Percentiles rank a stretch among this genome's conserved stretches.
Conservation (phyloP, 2,329 filamentous ascomycete species). For the Ophiostoma novo-ulmi region DNA sequence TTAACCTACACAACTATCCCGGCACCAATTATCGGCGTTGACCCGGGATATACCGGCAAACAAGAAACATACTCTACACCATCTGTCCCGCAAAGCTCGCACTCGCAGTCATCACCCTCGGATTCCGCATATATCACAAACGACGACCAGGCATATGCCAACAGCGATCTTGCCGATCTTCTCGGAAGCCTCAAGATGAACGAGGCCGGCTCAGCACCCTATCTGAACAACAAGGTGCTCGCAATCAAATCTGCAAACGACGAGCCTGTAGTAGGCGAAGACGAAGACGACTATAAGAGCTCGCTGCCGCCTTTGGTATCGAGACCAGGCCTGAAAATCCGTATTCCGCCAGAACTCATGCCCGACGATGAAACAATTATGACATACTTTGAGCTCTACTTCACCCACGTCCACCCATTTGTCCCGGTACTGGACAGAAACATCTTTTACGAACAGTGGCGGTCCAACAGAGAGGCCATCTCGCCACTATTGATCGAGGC, state of each 20-base stretch:
- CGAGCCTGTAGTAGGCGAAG: constrained; percentile 62
- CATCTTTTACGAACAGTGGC: constrained; percentile 86
- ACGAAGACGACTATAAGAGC: constrained; percentile 66
- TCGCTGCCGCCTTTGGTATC: constrained; percentile 62
- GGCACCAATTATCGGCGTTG: constrained; percentile 46
- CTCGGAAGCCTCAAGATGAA: constrained; percentile 84
- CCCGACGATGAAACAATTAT: constrained; percentile 76
- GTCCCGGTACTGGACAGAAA: constrained; percentile 81
- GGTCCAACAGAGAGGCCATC: constrained; percentile 71
- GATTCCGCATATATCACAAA: constrained; percentile 46
- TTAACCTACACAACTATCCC: constrained; percentile 53
- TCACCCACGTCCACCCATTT: constrained; percentile 85
- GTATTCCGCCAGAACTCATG: constrained; percentile 91
- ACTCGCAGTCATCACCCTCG: constrained; percentile 40
- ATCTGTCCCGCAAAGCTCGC: constrained; percentile 43
- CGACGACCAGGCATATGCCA: constrained; percentile 53
- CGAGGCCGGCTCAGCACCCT: constrained; percentile 80
- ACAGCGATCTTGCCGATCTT: constrained; percentile 70
- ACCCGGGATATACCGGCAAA: constrained; percentile 45
- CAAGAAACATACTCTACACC: constrained; percentile 51
- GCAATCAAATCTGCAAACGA: constrained; percentile 42
- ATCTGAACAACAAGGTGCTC: constrained; percentile 57
- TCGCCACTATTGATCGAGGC: constrained; percentile 86
- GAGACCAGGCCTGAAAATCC: constrained; percentile 68
- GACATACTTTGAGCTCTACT: constrained; percentile 86